Evolutionary conservation across 2,329 filamentous ascomycete genomes (phyloP).

Genomic region (Colletotrichum chlorophyti): DNA sequence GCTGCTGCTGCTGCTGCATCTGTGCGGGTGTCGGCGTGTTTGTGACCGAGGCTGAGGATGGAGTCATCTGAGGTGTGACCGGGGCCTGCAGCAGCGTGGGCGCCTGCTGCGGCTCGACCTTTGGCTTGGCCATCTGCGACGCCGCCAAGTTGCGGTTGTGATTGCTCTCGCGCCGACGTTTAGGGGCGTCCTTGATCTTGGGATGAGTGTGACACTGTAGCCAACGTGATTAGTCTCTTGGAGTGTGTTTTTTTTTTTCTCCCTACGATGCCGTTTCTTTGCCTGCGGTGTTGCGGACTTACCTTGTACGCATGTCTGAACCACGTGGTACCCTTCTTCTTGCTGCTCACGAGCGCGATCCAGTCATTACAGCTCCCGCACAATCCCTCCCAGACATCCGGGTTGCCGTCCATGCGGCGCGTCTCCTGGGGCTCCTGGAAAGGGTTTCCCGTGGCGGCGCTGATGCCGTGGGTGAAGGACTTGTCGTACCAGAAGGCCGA

Average conservation of each 20-base stretch:
- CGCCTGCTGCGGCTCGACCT: conserved; percentile 48
- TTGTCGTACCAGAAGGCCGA: conserved; percentile 95
- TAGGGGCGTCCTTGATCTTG: conserved; percentile 75
- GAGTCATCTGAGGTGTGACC: conserved; percentile 53
- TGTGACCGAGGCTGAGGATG: conserved; percentile 41
- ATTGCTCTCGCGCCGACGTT: conserved; percentile 69
- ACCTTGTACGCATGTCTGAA: conserved; percentile 91
- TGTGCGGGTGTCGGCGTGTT: conserved; percentile 47
- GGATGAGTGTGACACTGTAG: conserved; percentile 72
- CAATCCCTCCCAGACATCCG: conserved; percentile 81
- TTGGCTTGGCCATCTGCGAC: conserved; percentile 53
- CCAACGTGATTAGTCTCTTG: conserved; percentile 13
- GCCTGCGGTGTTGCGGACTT: conserved; percentile 36
- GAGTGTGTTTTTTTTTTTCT: conserved; percentile 26
- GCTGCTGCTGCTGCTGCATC: conserved; percentile 33
- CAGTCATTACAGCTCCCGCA: conserved; percentile 82
- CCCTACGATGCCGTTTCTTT: not conserved
- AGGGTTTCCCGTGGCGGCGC: conserved; percentile 77
- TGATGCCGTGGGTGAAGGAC: conserved; percentile 87
- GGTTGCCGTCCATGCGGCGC: conserved; percentile 78
- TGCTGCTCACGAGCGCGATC: conserved; percentile 82
- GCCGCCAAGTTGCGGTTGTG: conserved; percentile 52
- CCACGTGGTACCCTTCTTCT: conserved; percentile 93
- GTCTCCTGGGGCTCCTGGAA: conserved; percentile 81
- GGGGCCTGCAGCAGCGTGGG: conserved; percentile 30